Conservation (phyloP, 1,139 yeast genomes). For the Schwanniomyces etchellsii region DNA sequence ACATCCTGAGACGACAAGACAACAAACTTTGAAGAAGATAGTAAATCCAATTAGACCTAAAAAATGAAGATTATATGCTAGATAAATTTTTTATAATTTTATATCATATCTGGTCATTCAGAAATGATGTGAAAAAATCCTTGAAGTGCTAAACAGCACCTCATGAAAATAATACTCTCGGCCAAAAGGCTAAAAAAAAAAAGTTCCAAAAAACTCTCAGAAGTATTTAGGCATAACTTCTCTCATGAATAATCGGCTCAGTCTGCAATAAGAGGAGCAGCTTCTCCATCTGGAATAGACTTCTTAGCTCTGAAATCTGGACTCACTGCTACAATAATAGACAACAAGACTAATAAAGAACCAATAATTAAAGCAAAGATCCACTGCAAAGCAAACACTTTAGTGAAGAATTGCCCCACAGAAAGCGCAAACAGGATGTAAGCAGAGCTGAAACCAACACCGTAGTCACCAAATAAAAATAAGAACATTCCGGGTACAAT, state of each 20-base stretch:
- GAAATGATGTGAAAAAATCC: no score
- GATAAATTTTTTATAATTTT: no score
- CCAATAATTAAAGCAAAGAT: conserved; percentile 69
- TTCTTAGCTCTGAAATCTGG: conserved; percentile 12
- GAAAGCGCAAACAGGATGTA: conserved; percentile 61
- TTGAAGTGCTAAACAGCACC: no score
- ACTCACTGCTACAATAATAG: conserved; percentile 37
- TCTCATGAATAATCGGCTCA: no score
- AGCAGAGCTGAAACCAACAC: conserved; percentile 55
- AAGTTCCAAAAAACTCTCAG: no score
- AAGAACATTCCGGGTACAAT: conserved; percentile 57
- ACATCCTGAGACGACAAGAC: conserved; percentile 44
- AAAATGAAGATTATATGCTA: no score
- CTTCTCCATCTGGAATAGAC: conserved; percentile 13
- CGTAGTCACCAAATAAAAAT: conserved; percentile 64
- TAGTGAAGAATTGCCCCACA: conserved; percentile 62
- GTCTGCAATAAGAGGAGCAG: conserved; percentile 24
- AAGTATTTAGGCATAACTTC: no score
- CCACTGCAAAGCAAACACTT: conserved; percentile 77
- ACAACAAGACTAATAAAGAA: conserved; percentile 44
- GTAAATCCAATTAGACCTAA: conserved; percentile 27
- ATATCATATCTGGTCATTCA: no score
- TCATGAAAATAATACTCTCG: no score
- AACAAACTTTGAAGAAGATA: conserved; percentile 59
- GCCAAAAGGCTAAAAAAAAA: no score